phyloP scores from a whole-genome alignment of 306 rosid genomes.

The Quercus dentata region DNA sequence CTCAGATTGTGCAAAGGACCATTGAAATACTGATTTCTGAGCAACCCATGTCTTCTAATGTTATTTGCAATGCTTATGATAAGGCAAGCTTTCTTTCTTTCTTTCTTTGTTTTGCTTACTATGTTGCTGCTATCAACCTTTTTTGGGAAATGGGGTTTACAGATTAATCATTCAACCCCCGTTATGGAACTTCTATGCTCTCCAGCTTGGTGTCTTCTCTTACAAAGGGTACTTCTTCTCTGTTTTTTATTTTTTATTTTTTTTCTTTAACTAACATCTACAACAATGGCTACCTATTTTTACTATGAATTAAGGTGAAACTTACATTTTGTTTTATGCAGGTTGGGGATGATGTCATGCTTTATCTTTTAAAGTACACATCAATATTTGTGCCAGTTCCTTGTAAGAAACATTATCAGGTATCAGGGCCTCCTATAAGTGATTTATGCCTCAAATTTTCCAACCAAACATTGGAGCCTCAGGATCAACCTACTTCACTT shows the following conservation, averaged over 20 bases:
- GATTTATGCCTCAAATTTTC: slow-evolving; percentile 31
- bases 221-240: slow-evolving; percentile 55
- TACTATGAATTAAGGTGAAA: neutral
- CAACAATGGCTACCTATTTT: neutral
- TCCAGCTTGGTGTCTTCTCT: slow-evolving; percentile 64
- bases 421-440: slow-evolving; percentile 61
- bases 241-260: neutral
- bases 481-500: slow-evolving; percentile 22
- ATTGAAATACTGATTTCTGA: slow-evolving; percentile 37
- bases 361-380: slow-evolving; percentile 42
- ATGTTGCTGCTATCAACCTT: no score
- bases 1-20: slow-evolving; percentile 50
- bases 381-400: slow-evolving; percentile 61
- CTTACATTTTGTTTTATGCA: slow-evolving; percentile 24
- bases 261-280: neutral
- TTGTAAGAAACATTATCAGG: slow-evolving; percentile 54
- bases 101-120: no score
- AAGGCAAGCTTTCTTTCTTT: slow-evolving; percentile 30
- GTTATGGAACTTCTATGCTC: slow-evolving; percentile 50
- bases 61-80: slow-evolving; percentile 51
- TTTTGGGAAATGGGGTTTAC: neutral
- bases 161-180: slow-evolving; percentile 48
- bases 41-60: slow-evolving; percentile 33
- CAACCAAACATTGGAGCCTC: slow-evolving; percentile 21
- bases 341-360: slow-evolving; percentile 66